These are phyloP conservation scores for Microstroma glucosiphilum DNA, from an alignment of 1,284 basidiomycete genomes.

Conservation along the genomic window DNA sequence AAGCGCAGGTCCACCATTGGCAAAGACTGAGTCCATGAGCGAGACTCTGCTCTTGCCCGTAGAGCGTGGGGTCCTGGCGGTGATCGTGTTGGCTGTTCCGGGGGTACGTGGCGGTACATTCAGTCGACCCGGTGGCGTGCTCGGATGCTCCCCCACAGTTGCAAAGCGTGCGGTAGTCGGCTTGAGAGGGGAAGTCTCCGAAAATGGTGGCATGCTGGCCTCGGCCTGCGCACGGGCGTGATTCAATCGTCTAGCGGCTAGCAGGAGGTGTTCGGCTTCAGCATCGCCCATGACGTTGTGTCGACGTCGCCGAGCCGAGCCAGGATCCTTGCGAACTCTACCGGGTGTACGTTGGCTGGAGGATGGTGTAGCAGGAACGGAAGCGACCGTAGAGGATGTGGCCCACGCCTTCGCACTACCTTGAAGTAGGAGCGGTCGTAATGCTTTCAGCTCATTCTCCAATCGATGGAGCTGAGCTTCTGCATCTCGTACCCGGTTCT, in stretches of 20 bases:
- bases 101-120: slow-evolving; percentile 18
- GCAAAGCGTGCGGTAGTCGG: background rate
- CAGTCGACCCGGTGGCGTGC: slow-evolving; percentile 9
- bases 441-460: slow-evolving; percentile 39
- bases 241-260: slow-evolving; percentile 48
- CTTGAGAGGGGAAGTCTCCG: slow-evolving; percentile 2
- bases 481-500: slow-evolving; percentile 39
- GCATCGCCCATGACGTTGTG: slow-evolving; percentile 52
- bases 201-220: slow-evolving; percentile 11
- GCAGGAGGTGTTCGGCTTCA: slow-evolving; percentile 52
- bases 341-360: background rate
- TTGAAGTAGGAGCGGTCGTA: slow-evolving; percentile 42
- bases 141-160: slow-evolving; percentile 3
- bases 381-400: background rate
- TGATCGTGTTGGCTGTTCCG: background rate
- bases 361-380: background rate
- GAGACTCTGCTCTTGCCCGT: background rate
- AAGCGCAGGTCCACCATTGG: background rate
- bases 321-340: background rate
- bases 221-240: slow-evolving; percentile 31
- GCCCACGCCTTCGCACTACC: slow-evolving; percentile 15
- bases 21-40: background rate
- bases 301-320: slow-evolving; percentile 16
- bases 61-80: background rate
- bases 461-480: slow-evolving; percentile 45